Percentiles rank a stretch among this genome's conserved stretches.
phyloP scores from a whole-genome alignment of 1,139 yeast genomes.

The Zhuliangozyma blackwelliae region DNA sequence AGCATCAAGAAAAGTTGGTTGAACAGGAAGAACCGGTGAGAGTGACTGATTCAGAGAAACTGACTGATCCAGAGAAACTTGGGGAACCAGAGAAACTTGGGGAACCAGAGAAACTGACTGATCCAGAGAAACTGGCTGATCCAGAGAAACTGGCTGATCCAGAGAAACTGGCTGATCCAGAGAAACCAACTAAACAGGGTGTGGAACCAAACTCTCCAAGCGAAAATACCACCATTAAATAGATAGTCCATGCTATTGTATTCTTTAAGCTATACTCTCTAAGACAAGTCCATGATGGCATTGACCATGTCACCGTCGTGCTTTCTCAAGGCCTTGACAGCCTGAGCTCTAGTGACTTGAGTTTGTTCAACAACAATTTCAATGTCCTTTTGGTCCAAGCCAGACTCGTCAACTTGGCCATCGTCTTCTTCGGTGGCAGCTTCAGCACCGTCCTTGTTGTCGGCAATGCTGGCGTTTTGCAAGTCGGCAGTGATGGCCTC shows the following conservation, averaged over 20 bases:
- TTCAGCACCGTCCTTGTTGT: conserved; percentile 28
- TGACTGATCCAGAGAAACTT: background rate
- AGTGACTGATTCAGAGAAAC: too few relatives aligned
- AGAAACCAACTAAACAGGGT: too few relatives aligned
- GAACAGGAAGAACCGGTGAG: background rate
- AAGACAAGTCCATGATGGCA: conserved; percentile 86
- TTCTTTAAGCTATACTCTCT: conserved; percentile 1
- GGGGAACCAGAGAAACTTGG: background rate
- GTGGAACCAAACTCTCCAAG: too few relatives aligned
- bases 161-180: background rate
- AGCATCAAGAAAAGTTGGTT: background rate
- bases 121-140: too few relatives aligned
- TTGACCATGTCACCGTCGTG: conserved; percentile 95
- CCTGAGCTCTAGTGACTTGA: conserved; percentile 81
- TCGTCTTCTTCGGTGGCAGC: conserved; percentile 42
- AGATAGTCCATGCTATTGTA: background rate
- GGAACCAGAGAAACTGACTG: too few relatives aligned
- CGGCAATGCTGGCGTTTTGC: conserved; percentile 68
- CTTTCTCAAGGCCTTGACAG: conserved; percentile 82
- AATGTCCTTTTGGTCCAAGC: conserved; percentile 74
- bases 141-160: too few relatives aligned
- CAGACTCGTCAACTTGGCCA: conserved; percentile 72
- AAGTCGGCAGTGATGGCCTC: conserved; percentile 88
- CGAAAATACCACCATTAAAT: background rate
- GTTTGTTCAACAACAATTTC: conserved; percentile 87